Evolutionary conservation across 805 yeast species (phyloP), one percentile per base, ranked within the genome.

Genomic region (Clavispora santaluciae): DNA sequence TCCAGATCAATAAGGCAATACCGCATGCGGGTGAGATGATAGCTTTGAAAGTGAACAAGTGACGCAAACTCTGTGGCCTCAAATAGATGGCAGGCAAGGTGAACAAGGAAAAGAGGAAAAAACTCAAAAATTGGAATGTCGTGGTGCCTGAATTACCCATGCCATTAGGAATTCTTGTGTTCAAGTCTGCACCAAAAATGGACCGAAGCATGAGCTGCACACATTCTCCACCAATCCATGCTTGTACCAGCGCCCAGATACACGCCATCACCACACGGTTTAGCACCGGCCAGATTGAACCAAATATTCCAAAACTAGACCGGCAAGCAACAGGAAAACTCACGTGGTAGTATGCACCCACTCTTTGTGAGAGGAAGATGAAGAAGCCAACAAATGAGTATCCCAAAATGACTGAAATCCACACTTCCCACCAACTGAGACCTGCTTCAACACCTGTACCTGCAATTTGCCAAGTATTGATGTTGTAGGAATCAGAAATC

Each of bases 141-240:
- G 38, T 35, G 12, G 38, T 35, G 4, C 38, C 38, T 10, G 38
- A 35, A 5, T 21, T 18, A 3, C 5, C 12, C 30, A 35, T 35
- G 22, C 30, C 30, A 22, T 35, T 35, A 23, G 30, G 38, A 17
- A 35, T 35, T 16, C 15, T 35, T 4, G 38, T 24, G 31, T 35
- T 18, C 31, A 35, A 24, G 22, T 35, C 29, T 4, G 30, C 20
- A 6, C 38, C 38, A 15, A 35, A 35, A 16, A 35, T 23, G 8
- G 38, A 24, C 31, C 12, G 26, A 16, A 35, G 20, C 38, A 35
- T 35, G 5, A 35, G 26, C 31, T 35, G 38, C 23, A 35, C 38
- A 24, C 38, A 35, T n/a, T 35, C 23, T 10, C 38, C 38, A 9
- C 38, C 38, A n/a, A 35, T 35, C 38, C 38, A 35, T 5, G 38